A percentile compares a stretch with the other conserved stretches of the same genome.
These are phyloP conservation scores for Xylaria sp. DNA, from an alignment of 2,329 filamentous ascomycete genomes.

Conservation along the genomic window DNA sequence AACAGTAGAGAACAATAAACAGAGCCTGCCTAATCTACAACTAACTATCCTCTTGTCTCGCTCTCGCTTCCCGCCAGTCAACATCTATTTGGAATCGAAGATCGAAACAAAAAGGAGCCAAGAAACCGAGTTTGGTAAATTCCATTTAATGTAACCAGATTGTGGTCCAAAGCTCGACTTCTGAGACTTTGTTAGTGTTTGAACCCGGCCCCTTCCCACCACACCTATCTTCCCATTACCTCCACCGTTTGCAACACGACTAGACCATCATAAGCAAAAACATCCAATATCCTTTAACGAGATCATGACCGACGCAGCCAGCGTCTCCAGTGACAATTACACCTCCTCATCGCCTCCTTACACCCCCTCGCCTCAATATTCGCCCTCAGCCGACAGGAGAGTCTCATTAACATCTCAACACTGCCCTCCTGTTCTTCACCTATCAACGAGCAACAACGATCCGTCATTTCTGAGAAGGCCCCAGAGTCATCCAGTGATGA, in stretches of 20 bases:
- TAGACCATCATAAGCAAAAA: constrained; percentile 17
- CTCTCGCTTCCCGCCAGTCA: constrained; percentile 19
- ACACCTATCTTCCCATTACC: constrained; percentile 26
- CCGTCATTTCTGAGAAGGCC: constrained; percentile 37
- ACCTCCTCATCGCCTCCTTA: constrained; percentile 38
- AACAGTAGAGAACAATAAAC: constrained; percentile 33
- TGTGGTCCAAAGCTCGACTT: constrained; percentile 38
- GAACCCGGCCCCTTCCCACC: constrained; percentile 36
- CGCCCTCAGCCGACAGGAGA: constrained; percentile 33
- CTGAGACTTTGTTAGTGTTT: constrained; percentile 37
- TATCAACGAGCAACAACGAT: constrained; percentile 19
- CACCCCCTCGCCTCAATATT: constrained; percentile 32
- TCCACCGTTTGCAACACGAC: constrained; percentile 39
- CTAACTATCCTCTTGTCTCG: constrained; percentile 38
- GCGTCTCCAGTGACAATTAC: constrained; percentile 36
- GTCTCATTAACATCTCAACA: constrained; percentile 29
- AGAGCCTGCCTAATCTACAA: constrained; percentile 26
- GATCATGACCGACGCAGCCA: constrained; percentile 43
- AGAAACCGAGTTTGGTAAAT: constrained; percentile 22
- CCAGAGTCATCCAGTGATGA: constrained; percentile 42
- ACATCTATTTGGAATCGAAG: constrained; percentile 21
- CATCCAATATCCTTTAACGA: constrained; percentile 16
- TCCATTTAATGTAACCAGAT: constrained; percentile 16
- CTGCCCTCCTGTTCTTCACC: constrained; percentile 28
- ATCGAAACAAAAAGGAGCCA: constrained; percentile 3